Evolutionary conservation across 805 yeast genomes (phyloP).

Genomic region (Zygoascus ofunaensis): DNA sequence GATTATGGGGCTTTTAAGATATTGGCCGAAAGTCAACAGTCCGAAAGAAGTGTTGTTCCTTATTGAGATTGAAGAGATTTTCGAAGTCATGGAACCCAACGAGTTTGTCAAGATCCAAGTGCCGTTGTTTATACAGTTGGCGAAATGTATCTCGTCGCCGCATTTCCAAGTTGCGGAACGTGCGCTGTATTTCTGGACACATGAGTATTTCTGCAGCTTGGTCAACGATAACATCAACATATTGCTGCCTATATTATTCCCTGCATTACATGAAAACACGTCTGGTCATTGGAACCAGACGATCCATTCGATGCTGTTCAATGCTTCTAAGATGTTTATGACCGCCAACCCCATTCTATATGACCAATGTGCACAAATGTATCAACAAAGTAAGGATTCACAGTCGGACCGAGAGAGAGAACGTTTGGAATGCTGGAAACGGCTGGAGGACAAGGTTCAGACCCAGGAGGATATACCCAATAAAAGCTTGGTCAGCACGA

Average conservation of each 20-base stretch:
- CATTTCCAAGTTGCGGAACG: conserved; percentile 97
- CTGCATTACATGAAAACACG: conserved; percentile 80
- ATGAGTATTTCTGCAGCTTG: conserved; percentile 82
- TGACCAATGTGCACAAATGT: conserved; percentile 84
- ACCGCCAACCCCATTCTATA: conserved; percentile 86
- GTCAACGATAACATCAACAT: conserved; percentile 85
- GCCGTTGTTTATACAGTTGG: conserved; percentile 86
- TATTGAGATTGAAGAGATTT: conserved; percentile 92
- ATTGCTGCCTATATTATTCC: conserved; percentile 83
- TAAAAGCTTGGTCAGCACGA: not conserved
- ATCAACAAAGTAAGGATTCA: conserved; percentile 70
- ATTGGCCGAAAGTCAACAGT: conserved; percentile 93
- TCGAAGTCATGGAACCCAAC: conserved; percentile 88
- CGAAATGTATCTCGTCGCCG: conserved; percentile 87
- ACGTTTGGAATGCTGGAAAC: conserved; percentile 51
- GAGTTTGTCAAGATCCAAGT: conserved; percentile 88
- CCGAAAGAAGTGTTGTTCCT: conserved; percentile 94
- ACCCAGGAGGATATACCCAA: conserved; percentile 2
- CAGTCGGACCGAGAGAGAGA: conserved; percentile 51
- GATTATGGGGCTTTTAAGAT: conserved; percentile 83
- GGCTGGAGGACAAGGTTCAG: conserved; percentile 46
- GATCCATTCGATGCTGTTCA: conserved; percentile 81
- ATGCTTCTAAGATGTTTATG: conserved; percentile 83
- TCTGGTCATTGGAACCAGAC: conserved; percentile 86
- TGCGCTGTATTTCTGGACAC: conserved; percentile 87